Evolutionary conservation across 1,139 yeast species (phyloP).

Genomic region (Magnusiomyces suaveolens): DNA sequence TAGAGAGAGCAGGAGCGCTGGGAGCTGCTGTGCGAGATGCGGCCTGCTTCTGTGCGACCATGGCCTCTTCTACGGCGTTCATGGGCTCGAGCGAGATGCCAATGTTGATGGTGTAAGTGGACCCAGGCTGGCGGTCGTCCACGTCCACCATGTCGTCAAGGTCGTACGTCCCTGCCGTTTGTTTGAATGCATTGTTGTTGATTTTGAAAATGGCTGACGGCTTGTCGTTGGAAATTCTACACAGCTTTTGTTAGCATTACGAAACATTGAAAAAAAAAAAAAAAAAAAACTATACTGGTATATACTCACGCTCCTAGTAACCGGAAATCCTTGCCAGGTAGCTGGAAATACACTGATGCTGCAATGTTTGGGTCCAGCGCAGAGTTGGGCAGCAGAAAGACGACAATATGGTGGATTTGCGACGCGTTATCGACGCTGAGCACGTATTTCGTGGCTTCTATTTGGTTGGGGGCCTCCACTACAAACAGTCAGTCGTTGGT

Average conservation of each 20-base stretch:
- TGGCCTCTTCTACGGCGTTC: conserved; percentile 44
- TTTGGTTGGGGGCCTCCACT: conserved; percentile 35
- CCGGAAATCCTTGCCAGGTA: conserved; percentile 68
- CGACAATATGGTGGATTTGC: conserved; percentile 59
- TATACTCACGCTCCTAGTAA: conserved; percentile 49
- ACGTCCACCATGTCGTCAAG: conserved; percentile 33
- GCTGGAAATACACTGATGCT: conserved; percentile 81
- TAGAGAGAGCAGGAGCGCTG: conserved; percentile 3
- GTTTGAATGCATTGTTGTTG: conserved; percentile 37
- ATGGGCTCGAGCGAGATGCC: conserved; percentile 87
- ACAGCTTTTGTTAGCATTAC: too few relatives aligned
- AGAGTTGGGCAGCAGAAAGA: conserved; percentile 51
- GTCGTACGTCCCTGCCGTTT: conserved; percentile 20
- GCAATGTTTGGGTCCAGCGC: conserved; percentile 57
- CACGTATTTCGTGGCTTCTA: conserved; percentile 56
- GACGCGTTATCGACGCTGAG: conserved; percentile 52
- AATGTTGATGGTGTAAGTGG: conserved; percentile 40
- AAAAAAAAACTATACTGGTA: background rate
- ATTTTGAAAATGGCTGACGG: conserved; percentile 89
- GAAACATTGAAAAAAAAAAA: too few relatives aligned
- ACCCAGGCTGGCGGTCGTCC: conserved; percentile 18
- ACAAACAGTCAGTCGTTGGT: conserved; percentile 24
- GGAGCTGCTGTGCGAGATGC: background rate
- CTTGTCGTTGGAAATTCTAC: conserved; percentile 53
- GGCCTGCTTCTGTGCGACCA: conserved; percentile 31